Percentiles rank a stretch among this genome's conserved stretches.
These are phyloP conservation scores for Tephrocybe sp. DNA, from an alignment of 768 basidiomycete genomes.

Conservation along the genomic window DNA sequence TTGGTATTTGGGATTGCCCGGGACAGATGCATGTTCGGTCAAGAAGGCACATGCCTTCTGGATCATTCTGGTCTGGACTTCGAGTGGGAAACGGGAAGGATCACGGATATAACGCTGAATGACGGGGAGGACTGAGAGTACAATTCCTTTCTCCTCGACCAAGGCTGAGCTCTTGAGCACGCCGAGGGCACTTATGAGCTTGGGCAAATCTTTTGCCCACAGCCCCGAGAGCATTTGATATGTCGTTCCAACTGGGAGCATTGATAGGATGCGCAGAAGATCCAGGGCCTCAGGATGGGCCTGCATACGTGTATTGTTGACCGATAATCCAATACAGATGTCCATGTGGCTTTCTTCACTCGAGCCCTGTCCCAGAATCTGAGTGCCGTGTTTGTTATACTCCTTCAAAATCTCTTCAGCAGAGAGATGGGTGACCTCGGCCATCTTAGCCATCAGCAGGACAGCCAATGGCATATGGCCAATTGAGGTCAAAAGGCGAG, in stretches of 20 bases:
- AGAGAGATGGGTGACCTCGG: background rate
- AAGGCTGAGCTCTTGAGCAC: slow-evolving; percentile 8
- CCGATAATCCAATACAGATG: slow-evolving; percentile 9
- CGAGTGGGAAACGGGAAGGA: slow-evolving; percentile 5
- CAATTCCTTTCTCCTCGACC: background rate
- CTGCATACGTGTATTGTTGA: slow-evolving; percentile 5
- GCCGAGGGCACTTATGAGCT: slow-evolving; percentile 2
- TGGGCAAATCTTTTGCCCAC: slow-evolving; percentile 9
- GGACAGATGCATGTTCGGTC: slow-evolving; percentile 7
- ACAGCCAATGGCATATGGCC: slow-evolving; percentile 32
- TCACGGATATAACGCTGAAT: slow-evolving; percentile 18
- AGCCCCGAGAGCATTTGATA: slow-evolving; percentile 11
- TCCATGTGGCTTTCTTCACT: slow-evolving; percentile 8
- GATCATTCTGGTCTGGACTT: slow-evolving; percentile 7
- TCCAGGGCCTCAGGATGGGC: background rate
- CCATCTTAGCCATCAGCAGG: slow-evolving; percentile 29
- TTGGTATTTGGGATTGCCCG: slow-evolving; percentile 12
- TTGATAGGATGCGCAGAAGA: slow-evolving; percentile 19
- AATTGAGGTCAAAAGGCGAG: slow-evolving; percentile 20
- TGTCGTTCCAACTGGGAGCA: slow-evolving; percentile 24
- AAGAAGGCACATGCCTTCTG: slow-evolving; percentile 15
- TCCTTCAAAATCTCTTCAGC: slow-evolving; percentile 1
- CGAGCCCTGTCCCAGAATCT: slow-evolving; percentile 2
- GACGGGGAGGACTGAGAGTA: slow-evolving; percentile 18
- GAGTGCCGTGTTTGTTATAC: background rate